phyloP scores from a whole-genome alignment of 352 stramenopile species.

The Globisporangium yorkense region DNA sequence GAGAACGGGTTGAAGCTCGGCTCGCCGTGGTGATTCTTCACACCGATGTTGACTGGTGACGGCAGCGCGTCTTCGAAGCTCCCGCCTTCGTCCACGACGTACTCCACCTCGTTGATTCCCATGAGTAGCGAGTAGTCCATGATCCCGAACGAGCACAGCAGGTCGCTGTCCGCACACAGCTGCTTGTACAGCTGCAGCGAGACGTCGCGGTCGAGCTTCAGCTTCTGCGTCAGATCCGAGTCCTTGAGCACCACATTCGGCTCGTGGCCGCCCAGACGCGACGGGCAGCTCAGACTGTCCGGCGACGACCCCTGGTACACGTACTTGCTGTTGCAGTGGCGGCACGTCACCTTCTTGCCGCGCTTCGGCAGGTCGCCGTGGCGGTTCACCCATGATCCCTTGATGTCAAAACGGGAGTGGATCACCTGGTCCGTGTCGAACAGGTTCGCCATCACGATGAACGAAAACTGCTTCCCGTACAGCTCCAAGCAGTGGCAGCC shows the following conservation, averaged over 20 bases:
- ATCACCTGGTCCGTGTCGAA: conserved; percentile 87
- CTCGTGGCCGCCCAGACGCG: conserved; percentile 72
- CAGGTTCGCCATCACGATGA: conserved; percentile 91
- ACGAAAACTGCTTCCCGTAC: conserved; percentile 90
- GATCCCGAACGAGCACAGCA: conserved; percentile 86
- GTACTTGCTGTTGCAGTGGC: conserved; percentile 88
- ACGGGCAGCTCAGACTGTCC: conserved; percentile 70
- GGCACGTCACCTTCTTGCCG: conserved; percentile 85
- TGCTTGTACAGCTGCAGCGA: conserved; percentile 71
- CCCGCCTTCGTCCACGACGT: conserved; percentile 67
- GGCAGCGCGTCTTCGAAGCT: conserved; percentile 29
- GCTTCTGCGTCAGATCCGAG: conserved; percentile 85
- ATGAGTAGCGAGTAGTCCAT: conserved; percentile 92
- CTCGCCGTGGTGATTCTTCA: conserved; percentile 11
- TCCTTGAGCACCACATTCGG: conserved; percentile 89
- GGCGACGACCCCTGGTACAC: conserved; percentile 55
- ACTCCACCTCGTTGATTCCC: conserved; percentile 87
- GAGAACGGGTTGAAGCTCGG: conserved; percentile 56
- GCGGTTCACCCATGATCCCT: conserved; percentile 88
- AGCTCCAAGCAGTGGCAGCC: conserved; percentile 87
- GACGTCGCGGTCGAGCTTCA: conserved; percentile 72
- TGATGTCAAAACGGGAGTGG: conserved; percentile 89
- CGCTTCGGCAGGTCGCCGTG: conserved; percentile 74
- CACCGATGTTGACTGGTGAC: conserved; percentile 20
- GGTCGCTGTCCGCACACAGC: conserved; percentile 72